Evolutionary conservation across 208 protist species (phyloP), one percentile per base, ranked within the genome.

Genomic region (Leishmania turanica): DNA sequence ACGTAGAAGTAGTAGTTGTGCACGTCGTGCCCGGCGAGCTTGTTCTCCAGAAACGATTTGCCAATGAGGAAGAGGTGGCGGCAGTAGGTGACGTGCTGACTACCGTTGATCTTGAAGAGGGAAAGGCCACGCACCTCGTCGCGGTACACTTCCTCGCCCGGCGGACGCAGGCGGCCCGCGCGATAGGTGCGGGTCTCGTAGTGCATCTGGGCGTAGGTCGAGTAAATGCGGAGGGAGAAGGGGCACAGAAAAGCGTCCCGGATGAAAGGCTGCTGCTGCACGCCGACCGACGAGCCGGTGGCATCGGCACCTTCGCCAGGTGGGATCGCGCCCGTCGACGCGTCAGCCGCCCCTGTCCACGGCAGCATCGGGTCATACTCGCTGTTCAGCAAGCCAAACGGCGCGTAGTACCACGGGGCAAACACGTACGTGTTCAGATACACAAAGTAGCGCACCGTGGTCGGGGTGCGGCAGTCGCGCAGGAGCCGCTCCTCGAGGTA

Each of bases 31-130:
- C 92, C 93, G 0, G 91, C 91, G 5, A 98, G 83, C 74, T 98
- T 98, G 83, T 98, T 98, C 83, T 98, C 93, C 60, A 98, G 90
- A 79, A 98, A 98, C 1, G 92, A 96, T 79, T 96, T 96, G 21
- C 93, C 93, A n/a, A 98, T 70, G 31, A 96, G 86, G 78, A 96
- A 96, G 21, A 98, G 82, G 34, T 96, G 90, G 6, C 95, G 88
- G 82, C 90, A 96, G 84, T 96, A 98, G 40, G 93, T 95, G 27
- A 92, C 82, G 71, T 96, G 76, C 24, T 85, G 84, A 74, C 91
- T 94, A 71, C 95, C 95, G 81, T 96, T 93, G 64, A 98, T 87
- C 83, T 96, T 91, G 81, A 96, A 96, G 62, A 96, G 83, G 2
- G 91, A 95, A 62, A 98, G 81, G 19, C 93, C 92, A 40, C 91